phyloP scores from a whole-genome alignment of 1,139 yeast genomes.

The Keqinozyma sinolaborantium region DNA sequence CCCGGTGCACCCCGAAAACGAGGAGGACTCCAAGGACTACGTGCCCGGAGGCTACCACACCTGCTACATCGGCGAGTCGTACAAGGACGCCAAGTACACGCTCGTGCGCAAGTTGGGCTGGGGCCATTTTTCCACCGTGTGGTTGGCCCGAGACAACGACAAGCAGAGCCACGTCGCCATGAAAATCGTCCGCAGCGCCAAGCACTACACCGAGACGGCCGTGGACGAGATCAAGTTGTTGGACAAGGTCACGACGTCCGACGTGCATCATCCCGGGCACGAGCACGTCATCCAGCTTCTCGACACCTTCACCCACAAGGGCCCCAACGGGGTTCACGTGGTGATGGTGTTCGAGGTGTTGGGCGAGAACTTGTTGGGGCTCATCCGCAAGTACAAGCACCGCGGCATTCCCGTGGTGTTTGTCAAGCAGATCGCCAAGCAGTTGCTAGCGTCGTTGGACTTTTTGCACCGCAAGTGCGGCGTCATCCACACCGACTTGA shows the following conservation, averaged over 20 bases:
- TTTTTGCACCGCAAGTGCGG: slow-evolving; percentile 83
- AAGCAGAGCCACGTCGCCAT: slow-evolving; percentile 70
- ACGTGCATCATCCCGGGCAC: slow-evolving; percentile 61
- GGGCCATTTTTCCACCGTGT: slow-evolving; percentile 52
- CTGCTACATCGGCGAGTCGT: slow-evolving; percentile 70
- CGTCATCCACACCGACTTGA: slow-evolving; percentile 86
- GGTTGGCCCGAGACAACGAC: slow-evolving; percentile 53
- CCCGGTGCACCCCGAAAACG: slow-evolving; percentile 47
- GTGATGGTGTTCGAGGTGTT: slow-evolving; percentile 89
- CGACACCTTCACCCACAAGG: slow-evolving; percentile 65
- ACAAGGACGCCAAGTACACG: slow-evolving; percentile 57
- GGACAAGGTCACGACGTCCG: slow-evolving; percentile 41
- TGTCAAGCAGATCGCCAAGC: slow-evolving; percentile 80
- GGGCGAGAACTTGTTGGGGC: slow-evolving; percentile 75
- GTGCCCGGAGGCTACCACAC: slow-evolving; percentile 87
- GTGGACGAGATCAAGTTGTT: slow-evolving; percentile 75
- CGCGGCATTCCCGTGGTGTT: slow-evolving; percentile 71
- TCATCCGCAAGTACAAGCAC: slow-evolving; percentile 64
- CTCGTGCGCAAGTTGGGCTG: slow-evolving; percentile 68
- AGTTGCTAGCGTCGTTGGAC: slow-evolving; percentile 71
- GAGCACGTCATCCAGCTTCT: slow-evolving; percentile 60
- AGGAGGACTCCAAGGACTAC: slow-evolving; percentile 70
- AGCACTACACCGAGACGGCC: slow-evolving; percentile 80
- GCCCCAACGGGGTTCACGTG: slow-evolving; percentile 74
- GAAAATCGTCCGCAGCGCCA: slow-evolving; percentile 77